Conservation (phyloP, 192 early-diverging fungal species). For the Backusella tarrabulga region DNA sequence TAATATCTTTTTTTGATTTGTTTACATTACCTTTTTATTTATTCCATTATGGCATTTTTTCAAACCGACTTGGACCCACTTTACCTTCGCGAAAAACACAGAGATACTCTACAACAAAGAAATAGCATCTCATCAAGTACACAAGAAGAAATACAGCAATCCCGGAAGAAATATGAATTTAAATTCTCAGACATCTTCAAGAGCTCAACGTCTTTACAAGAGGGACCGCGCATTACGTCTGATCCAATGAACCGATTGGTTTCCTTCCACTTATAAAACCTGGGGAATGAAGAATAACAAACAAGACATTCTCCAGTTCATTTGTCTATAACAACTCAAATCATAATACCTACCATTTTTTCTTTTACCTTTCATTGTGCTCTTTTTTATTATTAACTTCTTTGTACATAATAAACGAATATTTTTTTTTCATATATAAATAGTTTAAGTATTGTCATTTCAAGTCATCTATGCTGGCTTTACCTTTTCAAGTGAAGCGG, state of each 20-base stretch:
- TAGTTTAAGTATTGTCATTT: not conserved
- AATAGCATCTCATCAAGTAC: not conserved
- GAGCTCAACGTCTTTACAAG: not conserved
- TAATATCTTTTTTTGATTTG: not conserved
- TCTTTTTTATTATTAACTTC: not conserved
- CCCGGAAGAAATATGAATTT: not conserved
- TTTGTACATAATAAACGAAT: not conserved
- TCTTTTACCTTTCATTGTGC: not conserved
- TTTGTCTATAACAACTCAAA: not conserved
- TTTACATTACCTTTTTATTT: not conserved
- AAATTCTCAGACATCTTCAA: not conserved
- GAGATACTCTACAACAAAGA: not conserved
- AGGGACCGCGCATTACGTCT: not conserved
- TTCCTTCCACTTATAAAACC: not conserved
- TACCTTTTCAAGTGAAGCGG: not conserved
- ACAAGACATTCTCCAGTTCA: not conserved
- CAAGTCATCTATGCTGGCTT: not conserved
- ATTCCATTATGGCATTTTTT: not conserved
- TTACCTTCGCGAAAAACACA: not conserved
- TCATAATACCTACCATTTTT: not conserved
- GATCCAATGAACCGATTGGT: conserved; percentile 6
- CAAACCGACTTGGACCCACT: not conserved
- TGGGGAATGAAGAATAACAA: not conserved
- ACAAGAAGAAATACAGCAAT: not conserved
- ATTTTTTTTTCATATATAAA: not conserved